Base-by-base conservation (phyloP, 805 yeast genomes). In the Wickerhamiella slavikovae region DNA sequence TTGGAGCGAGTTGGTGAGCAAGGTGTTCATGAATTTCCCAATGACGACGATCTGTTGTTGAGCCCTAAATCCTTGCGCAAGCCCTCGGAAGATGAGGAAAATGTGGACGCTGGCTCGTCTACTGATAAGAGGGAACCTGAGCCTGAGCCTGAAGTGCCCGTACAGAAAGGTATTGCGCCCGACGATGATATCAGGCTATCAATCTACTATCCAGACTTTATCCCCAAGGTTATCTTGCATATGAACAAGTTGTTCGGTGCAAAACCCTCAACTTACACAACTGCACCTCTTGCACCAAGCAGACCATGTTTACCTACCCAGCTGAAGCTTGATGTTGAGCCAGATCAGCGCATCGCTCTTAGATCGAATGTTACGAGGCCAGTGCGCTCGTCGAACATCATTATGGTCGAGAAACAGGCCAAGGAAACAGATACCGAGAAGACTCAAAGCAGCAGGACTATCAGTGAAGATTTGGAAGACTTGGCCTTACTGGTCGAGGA, bases 161-260 rank as follows among this genome's bases (percentile, higher is more conserved):
- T 26, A 4, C 5, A 12, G 6, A 22, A 22, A 22, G 22, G 22
- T 19, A 11, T 8, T 8, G 22, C 10, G 10, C 22, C 22, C 11
- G 11, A 11, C 25, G 44, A 28, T 19, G 29, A 39, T 17, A 35
- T 44, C 8, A 28, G 40, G 25, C 41, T 54, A 13, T 30, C 38
- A 25, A 35, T 39, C 24, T 67, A 68, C 41, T 77, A 62, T 44
- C 92, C 93, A 0, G 55, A 63, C 1, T 79, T 71, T 48, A 55
- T 60, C 31, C 57, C 55, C 15, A 61, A 67, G 16, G 55, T 62
- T 26, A 62, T 71, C 1, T 55, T 74, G 40, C 66, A 68, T 39
- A 66, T 73, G 65, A 78, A 74, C 47, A 49, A 64, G 5, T 51
- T 77, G 27, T 75, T 74, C 40, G 63, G 66, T 17, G 74, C 85